Evolutionary conservation across 768 basidiomycete genomes (phyloP), one percentile per base, ranked within the genome.

Genomic region (Lyophyllum decastes): DNA sequence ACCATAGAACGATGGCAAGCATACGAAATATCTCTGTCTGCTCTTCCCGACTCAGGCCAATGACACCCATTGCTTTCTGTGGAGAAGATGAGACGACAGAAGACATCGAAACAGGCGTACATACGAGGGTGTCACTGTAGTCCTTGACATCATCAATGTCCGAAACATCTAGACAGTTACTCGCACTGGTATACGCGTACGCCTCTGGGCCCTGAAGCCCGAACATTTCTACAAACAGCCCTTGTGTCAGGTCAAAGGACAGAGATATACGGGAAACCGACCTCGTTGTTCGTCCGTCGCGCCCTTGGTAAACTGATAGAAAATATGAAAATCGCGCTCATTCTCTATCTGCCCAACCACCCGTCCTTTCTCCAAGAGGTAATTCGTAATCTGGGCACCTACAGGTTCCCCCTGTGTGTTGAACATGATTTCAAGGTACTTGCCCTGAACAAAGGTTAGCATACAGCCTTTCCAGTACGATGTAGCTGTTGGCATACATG

Each of bases 351-450:
- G 97, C 33, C 95, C 95, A 11, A 98, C 95, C 12, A 98, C 94
- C 59, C 95, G 86, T 21, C 94, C 92, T 74, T 99, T 99, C 75
- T 99, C 97, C 59, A 99, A 77, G 10, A 99, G 83, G 69, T 99
- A 99, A 71, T 98, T 99, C 7, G 97, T 98, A 61, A 99, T 98
- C 68, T 97, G 94, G 0, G 97, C 97, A 41, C 97, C 97, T 35
- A 98, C 87, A 17, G 97, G 97, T 67, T 95, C 92, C 52, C 95
- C 95, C 16, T 86, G 82, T 21, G 82, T 75, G 65, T 99, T 97
- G 77, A 99, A 99, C 92, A 98, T 98, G 72, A 99, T 98, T 74
- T 99, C 95, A 9, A 99, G 81, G 70, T 99, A 99, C 82, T 99
- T 99, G 22, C 97, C 96, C 94, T 98, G 65, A 1, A 33, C 7